Base-by-base conservation (phyloP, 768 basidiomycete genomes). In the Trametes meyenii region DNA sequence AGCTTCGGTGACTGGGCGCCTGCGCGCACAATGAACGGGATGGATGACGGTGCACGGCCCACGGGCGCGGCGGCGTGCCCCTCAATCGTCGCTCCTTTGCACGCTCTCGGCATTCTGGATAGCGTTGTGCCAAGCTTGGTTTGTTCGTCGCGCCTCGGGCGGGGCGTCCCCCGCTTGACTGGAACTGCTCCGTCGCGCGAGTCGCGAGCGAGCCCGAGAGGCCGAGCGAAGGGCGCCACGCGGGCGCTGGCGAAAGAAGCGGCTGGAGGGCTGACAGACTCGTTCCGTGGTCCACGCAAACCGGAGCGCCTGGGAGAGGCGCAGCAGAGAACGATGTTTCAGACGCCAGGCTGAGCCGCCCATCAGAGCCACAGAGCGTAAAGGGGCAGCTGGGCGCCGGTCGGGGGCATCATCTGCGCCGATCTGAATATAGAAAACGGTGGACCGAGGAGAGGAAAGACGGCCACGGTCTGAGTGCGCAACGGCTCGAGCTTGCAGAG, bases 301-400 rank as follows among this genome's bases (percentile, higher is more conserved):
- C 62, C 62, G 62, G 62, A 63, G 62, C 62, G 62, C 62, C 49
- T 53, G 58, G 62, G 53, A 54, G 45, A 33, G 42, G 14, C 55
- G 49, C 55, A 56, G 61, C 39, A 55, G 52, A 23, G 13, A 38
- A 51, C 23, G 55, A 50, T 62, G 61, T 62, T 62, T 62, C 61
- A 62, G 56, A 62, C 61, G 61, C 61, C 50, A 62, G 55, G 33
- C 26, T 21, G 21, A 63, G 52, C 62, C 62, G 62, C 62, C 57
- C 62, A 58, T 62, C 61, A 62, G 61, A 48, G 61, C 56, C 61
- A 62, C 61, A 36, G 46, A 58, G 45, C 43, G 45, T 46, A 52
- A 33, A 58, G 61, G 50, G 50, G 43, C 44, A 21, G 45, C 24
- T 26, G 55, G 51, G 55, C 49, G 54, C 17, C 54, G n/a, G n/a